A percentile compares a stretch with the other conserved stretches of the same genome.
Conservation (phyloP, 148 eudicot species). For the Vaccinium macrocarpon region DNA sequence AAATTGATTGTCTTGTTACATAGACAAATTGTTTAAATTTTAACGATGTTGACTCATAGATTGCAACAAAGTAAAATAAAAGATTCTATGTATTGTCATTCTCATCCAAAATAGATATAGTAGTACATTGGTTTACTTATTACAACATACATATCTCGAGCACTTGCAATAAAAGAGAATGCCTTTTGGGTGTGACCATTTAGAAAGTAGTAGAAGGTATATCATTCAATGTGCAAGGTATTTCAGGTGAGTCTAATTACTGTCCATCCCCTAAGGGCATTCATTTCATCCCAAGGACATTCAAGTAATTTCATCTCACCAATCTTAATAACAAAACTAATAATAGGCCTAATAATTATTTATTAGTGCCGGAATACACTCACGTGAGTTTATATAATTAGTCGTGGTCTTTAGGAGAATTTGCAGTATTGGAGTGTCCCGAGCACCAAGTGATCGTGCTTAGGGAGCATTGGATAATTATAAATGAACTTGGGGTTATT, state of each 20-base stretch:
- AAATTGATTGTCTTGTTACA: background rate
- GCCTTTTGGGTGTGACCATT: slow-evolving; percentile 13
- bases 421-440: too few relatives aligned
- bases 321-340: background rate
- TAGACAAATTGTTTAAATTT: background rate
- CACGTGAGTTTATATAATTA: too few relatives aligned
- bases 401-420: too few relatives aligned
- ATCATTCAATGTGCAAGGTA: slow-evolving; percentile 15
- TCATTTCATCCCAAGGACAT: slow-evolving; percentile 13
- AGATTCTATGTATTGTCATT: background rate
- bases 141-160: background rate
- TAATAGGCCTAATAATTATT: background rate
- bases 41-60: background rate
- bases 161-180: background rate
- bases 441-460: too few relatives aligned
- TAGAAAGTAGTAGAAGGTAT: background rate
- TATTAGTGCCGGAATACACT: too few relatives aligned
- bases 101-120: background rate
- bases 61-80: too few relatives aligned
- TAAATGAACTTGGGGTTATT: background rate
- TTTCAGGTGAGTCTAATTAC: slow-evolving; percentile 18
- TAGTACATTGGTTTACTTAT: background rate
- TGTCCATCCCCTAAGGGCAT: background rate
- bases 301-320: slow-evolving; percentile 1
- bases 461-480: too few relatives aligned